phyloP scores from a whole-genome alignment of 1,284 basidiomycete species.

The Salmacisia buchloeana region DNA sequence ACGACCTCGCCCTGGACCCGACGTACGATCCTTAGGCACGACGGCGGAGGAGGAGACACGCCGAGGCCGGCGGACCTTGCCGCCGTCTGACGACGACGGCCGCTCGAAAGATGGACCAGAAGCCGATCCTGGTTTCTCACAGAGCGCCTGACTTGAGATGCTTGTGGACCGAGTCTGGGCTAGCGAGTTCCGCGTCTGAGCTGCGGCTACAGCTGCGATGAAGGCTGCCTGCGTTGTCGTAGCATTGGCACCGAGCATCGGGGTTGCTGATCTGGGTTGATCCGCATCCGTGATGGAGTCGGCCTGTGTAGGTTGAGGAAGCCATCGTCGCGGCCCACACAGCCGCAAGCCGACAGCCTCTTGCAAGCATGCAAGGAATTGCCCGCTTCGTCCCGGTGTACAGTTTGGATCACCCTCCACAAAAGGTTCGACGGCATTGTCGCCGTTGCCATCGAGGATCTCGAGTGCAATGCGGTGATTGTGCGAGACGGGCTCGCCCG shows the following conservation, averaged over 20 bases:
- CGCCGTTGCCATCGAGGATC: constrained; percentile 27
- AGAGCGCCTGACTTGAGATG: no score
- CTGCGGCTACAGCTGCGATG: constrained; percentile 22
- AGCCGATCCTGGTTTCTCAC: no score
- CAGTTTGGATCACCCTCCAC: constrained; percentile 16
- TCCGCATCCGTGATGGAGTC: not conserved
- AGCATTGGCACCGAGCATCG: not conserved
- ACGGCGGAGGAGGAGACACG: constrained; percentile 39
- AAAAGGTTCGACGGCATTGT: not conserved
- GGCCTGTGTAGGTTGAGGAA: constrained; percentile 4
- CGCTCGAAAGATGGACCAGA: not conserved
- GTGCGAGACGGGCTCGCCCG: constrained; percentile 89
- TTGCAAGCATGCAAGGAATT: constrained; percentile 41
- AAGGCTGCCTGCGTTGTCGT: constrained; percentile 26
- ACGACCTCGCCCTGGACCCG: constrained; percentile 24
- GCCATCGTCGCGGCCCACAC: constrained; percentile 34
- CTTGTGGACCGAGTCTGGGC: constrained; percentile 14
- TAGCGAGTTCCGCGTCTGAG: constrained; percentile 31
- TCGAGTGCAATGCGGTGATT: constrained; percentile 62
- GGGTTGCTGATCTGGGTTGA: not conserved
- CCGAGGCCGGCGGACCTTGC: constrained; percentile 41
- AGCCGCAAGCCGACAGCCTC: constrained; percentile 41
- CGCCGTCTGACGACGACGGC: constrained; percentile 41
- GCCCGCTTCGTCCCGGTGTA: constrained; percentile 33
- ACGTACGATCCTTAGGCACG: constrained; percentile 30